phyloP scores from a whole-genome alignment of 495 filamentous ascomycete genomes.

The Hyphodiscus hymeniophilus region DNA sequence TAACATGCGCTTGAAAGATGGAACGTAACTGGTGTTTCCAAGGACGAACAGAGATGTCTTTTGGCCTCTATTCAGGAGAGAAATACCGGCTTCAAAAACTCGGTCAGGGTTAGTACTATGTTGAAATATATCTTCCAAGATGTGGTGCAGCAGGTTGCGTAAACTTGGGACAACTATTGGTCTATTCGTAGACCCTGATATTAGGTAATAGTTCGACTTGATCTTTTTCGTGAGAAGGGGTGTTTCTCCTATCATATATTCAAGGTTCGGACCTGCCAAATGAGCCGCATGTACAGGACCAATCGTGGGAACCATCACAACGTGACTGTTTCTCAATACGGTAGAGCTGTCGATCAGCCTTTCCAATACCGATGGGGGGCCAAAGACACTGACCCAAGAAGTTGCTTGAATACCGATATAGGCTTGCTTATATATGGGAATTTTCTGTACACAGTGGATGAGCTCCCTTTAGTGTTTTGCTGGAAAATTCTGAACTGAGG shows the following conservation, averaged over 20 bases:
- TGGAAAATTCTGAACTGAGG: no score
- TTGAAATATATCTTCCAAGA: not conserved
- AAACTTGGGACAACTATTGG: not conserved
- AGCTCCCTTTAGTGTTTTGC: no score
- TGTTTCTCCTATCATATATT: not conserved
- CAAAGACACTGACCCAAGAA: not conserved
- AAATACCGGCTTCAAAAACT: not conserved
- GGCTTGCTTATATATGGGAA: not conserved
- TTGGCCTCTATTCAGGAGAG: not conserved
- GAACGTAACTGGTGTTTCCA: not conserved
- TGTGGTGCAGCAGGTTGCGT: not conserved
- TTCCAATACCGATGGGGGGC: not conserved
- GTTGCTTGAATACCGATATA: not conserved
- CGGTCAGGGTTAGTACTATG: not conserved
- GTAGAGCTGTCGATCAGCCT: not conserved
- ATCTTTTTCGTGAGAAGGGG: not conserved
- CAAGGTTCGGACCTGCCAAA: not conserved
- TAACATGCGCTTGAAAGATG: not conserved
- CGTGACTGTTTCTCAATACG: not conserved
- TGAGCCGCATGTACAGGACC: not conserved
- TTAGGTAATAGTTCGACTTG: not conserved
- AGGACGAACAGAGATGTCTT: not conserved
- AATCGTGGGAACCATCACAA: not conserved
- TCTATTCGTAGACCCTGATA: not conserved
- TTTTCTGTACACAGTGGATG: no score